Conservation (phyloP, 805 yeast genomes). For the Spathaspora gorwiae region DNA sequence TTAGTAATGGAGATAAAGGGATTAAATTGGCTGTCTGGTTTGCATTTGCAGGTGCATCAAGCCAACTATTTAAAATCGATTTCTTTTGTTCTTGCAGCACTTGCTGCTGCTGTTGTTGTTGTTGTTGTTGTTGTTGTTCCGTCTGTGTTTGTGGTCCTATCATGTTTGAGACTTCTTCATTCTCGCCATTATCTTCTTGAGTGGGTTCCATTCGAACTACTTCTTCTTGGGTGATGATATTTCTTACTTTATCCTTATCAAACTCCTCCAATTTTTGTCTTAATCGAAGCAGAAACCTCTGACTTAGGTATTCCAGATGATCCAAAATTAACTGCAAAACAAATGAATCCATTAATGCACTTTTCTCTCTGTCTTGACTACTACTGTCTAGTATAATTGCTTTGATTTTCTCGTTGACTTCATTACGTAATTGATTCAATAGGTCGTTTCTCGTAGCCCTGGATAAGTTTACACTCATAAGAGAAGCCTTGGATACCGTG, state of each 20-base stretch:
- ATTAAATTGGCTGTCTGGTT: conserved; percentile 6
- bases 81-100: conserved; percentile 6
- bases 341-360: conserved; percentile 10
- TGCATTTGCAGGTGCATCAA: conserved; percentile 1
- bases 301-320: conserved; percentile 7
- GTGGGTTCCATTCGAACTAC: background rate
- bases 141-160: background rate
- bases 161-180: background rate
- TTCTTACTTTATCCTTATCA: background rate
- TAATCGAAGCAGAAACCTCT: conserved; percentile 4
- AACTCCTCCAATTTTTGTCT: conserved; percentile 2
- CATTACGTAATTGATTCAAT: background rate
- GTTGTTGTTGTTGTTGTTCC: background rate
- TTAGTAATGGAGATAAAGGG: conserved; percentile 9
- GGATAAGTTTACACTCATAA: background rate
- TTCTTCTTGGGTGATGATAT: background rate
- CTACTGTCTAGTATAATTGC: conserved; percentile 4
- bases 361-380: conserved; percentile 7
- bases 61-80: conserved; percentile 9
- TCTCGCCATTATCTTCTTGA: background rate
- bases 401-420: background rate
- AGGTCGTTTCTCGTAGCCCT: background rate
- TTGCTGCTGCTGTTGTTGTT: conserved; percentile 4
- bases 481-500: background rate
- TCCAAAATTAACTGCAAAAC: conserved; percentile 11